phyloP scores from a whole-genome alignment of 1,284 basidiomycete genomes.

The Macrocystidia cucumis region DNA sequence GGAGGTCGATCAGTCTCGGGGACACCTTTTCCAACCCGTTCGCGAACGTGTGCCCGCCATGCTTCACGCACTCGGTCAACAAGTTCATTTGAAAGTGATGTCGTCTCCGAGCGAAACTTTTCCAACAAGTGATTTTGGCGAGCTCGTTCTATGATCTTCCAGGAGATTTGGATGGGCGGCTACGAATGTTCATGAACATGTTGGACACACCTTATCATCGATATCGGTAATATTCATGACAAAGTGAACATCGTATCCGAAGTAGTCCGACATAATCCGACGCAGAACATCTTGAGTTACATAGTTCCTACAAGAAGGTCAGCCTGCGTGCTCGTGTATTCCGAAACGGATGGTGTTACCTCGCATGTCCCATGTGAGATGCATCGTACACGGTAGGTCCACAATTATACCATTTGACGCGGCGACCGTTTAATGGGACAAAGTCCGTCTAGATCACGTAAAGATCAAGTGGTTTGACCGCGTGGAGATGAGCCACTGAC shows the following conservation, averaged over 20 bases:
- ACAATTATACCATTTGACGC: conserved; percentile 98
- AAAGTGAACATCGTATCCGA: conserved; percentile 96
- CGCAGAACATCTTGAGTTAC: conserved; percentile 96
- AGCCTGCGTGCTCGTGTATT: conserved; percentile 3
- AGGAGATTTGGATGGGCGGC: conserved; percentile 9
- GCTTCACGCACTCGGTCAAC: conserved; percentile 53
- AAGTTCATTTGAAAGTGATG: conserved; percentile 50
- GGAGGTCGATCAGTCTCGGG: conserved; percentile 35
- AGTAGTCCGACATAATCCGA: conserved; percentile 92
- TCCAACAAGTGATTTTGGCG: conserved; percentile 81
- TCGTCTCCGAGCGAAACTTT: conserved; percentile 49
- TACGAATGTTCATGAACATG: conserved; percentile 5
- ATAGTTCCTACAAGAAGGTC: conserved; percentile 70
- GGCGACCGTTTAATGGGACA: conserved; percentile 71
- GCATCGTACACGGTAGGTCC: conserved; percentile 99
- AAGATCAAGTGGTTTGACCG: conserved; percentile 5
- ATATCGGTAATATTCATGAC: conserved; percentile 99
- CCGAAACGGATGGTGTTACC: conserved; percentile 37
- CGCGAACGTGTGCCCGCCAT: conserved; percentile 60
- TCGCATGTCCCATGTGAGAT: conserved; percentile 98
- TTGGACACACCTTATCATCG: conserved; percentile 89
- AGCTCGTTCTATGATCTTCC: conserved; percentile 89
- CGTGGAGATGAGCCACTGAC: conserved; percentile 30
- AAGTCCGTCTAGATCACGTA: conserved; percentile 63
- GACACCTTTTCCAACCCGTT: conserved; percentile 53